Conservation (phyloP, 768 basidiomycete species). For the Tricholoma terreum region DNA sequence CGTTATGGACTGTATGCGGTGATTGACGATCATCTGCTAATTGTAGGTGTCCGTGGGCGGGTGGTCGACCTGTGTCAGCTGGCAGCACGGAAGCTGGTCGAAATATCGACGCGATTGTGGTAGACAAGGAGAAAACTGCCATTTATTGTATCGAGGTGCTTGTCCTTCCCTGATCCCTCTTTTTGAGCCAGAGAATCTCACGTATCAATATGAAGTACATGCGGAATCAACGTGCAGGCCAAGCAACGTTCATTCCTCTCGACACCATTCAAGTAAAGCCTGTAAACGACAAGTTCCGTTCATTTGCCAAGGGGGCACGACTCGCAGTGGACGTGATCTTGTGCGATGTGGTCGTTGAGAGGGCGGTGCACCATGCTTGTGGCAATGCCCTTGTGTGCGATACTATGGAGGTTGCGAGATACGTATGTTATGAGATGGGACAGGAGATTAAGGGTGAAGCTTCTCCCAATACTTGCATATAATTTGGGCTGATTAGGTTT, state of each 20-base stretch:
- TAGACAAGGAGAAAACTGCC: slow-evolving; percentile 95
- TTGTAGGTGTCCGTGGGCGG: slow-evolving; percentile 83
- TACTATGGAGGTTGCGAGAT: slow-evolving; percentile 87
- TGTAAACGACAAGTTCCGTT: slow-evolving; percentile 90
- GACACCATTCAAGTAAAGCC: slow-evolving; percentile 96
- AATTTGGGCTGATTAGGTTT: neutral
- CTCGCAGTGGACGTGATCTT: slow-evolving; percentile 86
- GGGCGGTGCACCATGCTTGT: slow-evolving; percentile 96
- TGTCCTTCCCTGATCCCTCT: neutral
- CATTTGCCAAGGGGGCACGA: slow-evolving; percentile 83
- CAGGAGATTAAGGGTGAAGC: slow-evolving; percentile 92
- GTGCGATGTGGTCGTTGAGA: slow-evolving; percentile 79
- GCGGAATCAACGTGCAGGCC: slow-evolving; percentile 90
- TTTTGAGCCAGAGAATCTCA: neutral
- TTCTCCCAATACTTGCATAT: neutral
- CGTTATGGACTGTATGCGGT: neutral
- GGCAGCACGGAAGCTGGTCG: slow-evolving; percentile 86
- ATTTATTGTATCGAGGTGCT: slow-evolving; percentile 95
- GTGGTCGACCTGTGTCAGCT: slow-evolving; percentile 95
- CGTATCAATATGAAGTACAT: slow-evolving; percentile 59
- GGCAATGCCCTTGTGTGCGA: slow-evolving; percentile 95
- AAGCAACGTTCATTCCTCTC: slow-evolving; percentile 98
- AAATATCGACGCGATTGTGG: slow-evolving; percentile 93
- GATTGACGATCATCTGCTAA: neutral
- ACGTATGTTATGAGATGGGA: slow-evolving; percentile 89